Evolutionary conservation across 2,329 filamentous ascomycete species (phyloP).

Genomic region (Fusarium circinatum): DNA sequence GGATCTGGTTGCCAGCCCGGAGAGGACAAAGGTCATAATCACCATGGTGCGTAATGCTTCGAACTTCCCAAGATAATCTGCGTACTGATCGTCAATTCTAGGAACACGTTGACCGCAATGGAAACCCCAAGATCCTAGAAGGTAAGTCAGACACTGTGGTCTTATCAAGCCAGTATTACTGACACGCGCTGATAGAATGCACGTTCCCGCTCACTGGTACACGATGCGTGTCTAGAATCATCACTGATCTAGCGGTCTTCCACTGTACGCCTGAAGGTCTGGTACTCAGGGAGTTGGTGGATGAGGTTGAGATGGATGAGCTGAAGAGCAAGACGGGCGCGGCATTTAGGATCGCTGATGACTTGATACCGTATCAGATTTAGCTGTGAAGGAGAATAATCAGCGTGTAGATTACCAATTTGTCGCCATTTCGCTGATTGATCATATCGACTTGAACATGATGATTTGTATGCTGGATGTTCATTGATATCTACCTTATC

Average conservation of each 20-base stretch:
- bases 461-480: neutral
- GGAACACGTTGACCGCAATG: conserved; percentile 94
- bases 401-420: fast-evolving
- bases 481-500: neutral
- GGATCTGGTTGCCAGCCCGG: conserved; percentile 89
- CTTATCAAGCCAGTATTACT: neutral
- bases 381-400: fast-evolving
- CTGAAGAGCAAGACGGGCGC: neutral
- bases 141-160: conserved; percentile 54
- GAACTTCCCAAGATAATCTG: no score
- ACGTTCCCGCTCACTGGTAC: conserved; percentile 89
- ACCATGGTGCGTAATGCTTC: conserved; percentile 66
- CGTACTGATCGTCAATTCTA: neutral
- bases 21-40: conserved; percentile 87
- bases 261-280: neutral
- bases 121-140: conserved; percentile 89
- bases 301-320: neutral
- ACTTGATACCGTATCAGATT: neutral
- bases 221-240: conserved; percentile 86
- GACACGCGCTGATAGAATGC: conserved; percentile 57
- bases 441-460: neutral
- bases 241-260: conserved; percentile 71
- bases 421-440: neutral
- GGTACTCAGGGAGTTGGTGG: neutral
- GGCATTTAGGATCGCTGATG: neutral